Evolutionary conservation across 2,329 filamentous ascomycete species (phyloP).

Genomic region (Ophiocordyceps camponoti-floridani): DNA sequence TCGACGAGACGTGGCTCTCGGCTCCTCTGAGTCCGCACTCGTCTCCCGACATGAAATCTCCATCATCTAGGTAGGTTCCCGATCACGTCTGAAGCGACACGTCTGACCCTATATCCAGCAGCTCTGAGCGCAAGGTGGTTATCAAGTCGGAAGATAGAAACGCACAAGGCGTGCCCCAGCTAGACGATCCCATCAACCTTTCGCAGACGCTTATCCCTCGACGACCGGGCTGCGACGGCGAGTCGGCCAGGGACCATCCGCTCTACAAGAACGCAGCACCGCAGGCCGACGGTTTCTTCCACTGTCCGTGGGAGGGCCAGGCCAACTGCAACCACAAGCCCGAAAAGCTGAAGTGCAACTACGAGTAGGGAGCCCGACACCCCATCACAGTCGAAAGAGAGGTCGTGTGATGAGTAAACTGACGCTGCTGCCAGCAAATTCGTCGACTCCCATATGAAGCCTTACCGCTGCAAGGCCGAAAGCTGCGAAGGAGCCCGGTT

Average conservation of each 20-base stretch:
- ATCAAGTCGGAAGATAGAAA: conserved; percentile 11
- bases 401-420: conserved; percentile 5
- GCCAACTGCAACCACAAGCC: conserved; percentile 68
- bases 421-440: conserved; percentile 53
- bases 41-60: conserved; percentile 29
- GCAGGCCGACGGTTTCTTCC: conserved; percentile 63
- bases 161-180: conserved; percentile 7
- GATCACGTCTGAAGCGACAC: not conserved
- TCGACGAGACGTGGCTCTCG: conserved; percentile 28
- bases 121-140: conserved; percentile 14
- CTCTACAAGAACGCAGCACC: conserved; percentile 52
- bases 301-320: conserved; percentile 73
- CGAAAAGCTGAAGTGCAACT: conserved; percentile 97
- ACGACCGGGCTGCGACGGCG: conserved; percentile 32
- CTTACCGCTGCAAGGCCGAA: conserved; percentile 80
- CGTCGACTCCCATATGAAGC: conserved; percentile 89
- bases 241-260: conserved; percentile 45
- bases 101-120: conserved; percentile 8
- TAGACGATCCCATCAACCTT: conserved; percentile 13
- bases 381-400: no score
- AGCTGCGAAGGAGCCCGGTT: conserved; percentile 76
- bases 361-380: conserved; percentile 57
- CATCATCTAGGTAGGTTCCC: conserved; percentile 31
- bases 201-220: conserved; percentile 23
- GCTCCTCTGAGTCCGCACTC: conserved; percentile 21